A percentile compares a stretch with the other conserved stretches of the same genome.
Evolutionary conservation across 495 filamentous ascomycete species (phyloP).

Genomic region (Hamigera avellanea): DNA sequence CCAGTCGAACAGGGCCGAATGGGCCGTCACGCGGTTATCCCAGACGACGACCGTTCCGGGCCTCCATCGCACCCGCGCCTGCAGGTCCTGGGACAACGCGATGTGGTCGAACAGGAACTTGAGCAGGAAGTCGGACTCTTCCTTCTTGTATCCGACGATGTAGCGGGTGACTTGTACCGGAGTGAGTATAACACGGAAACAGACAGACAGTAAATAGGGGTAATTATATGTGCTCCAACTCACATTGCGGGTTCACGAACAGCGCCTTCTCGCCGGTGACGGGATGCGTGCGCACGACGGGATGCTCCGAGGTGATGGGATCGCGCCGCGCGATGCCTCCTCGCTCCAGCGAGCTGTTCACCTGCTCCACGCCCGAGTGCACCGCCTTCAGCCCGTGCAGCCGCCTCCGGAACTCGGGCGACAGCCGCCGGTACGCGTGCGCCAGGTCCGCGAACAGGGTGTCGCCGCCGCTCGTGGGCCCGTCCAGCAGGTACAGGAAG

Average conservation of each 20-base stretch:
- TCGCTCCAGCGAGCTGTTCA: constrained; percentile 32
- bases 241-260: constrained; percentile 79
- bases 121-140: constrained; percentile 54
- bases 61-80: constrained; percentile 46
- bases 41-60: constrained; percentile 49
- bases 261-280: constrained; percentile 65
- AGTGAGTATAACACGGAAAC: no score
- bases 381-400: constrained; percentile 48
- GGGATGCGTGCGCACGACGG: constrained; percentile 51
- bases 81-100: constrained; percentile 44
- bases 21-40: constrained; percentile 69
- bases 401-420: constrained; percentile 42
- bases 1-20: constrained; percentile 75
- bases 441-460: constrained; percentile 50
- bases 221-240: constrained; percentile 13
- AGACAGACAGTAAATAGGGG: no score
- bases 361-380: constrained; percentile 46
- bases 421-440: constrained; percentile 44
- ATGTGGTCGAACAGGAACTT: constrained; percentile 58
- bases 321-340: constrained; percentile 44
- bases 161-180: constrained; percentile 39
- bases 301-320: constrained; percentile 43
- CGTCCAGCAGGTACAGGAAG: constrained; percentile 51
- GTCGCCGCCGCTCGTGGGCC: constrained; percentile 50
- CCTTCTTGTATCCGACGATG: constrained; percentile 56